Evolutionary conservation across 202 grass and related monocot species (phyloP).

Genomic region (Tripidium arundinaceum): DNA sequence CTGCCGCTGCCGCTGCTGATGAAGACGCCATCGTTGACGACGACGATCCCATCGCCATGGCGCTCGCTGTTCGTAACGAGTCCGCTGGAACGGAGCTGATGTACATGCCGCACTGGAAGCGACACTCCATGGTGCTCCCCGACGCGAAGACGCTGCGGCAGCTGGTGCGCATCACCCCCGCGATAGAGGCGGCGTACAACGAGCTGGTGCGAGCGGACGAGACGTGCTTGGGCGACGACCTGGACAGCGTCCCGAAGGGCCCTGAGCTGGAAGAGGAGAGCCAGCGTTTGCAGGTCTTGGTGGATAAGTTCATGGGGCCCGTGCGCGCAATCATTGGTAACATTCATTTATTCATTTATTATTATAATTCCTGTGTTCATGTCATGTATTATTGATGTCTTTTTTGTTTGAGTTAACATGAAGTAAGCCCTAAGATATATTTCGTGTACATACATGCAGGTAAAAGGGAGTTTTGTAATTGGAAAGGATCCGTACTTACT

Average conservation of each 20-base stretch:
- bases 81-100: accelerated
- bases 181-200: background rate
- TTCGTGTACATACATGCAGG: background rate
- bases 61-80: background rate
- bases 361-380: too few species aligned
- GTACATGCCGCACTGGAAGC: too few species aligned
- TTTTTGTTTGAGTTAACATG: too few species aligned
- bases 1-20: too few species aligned
- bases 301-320: background rate
- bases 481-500: too few species aligned
- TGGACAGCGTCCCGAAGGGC: background rate
- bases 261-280: background rate
- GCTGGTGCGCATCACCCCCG: background rate
- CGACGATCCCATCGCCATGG: background rate
- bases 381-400: too few species aligned
- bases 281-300: background rate
- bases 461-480: background rate
- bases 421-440: background rate
- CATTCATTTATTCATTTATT: too few species aligned
- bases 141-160: background rate
- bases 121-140: too few species aligned
- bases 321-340: background rate
- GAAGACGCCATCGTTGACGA: too few species aligned
- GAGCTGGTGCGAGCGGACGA: background rate
- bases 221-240: background rate